Conservation (phyloP, 768 basidiomycete species). For the Trametes meyenii region DNA sequence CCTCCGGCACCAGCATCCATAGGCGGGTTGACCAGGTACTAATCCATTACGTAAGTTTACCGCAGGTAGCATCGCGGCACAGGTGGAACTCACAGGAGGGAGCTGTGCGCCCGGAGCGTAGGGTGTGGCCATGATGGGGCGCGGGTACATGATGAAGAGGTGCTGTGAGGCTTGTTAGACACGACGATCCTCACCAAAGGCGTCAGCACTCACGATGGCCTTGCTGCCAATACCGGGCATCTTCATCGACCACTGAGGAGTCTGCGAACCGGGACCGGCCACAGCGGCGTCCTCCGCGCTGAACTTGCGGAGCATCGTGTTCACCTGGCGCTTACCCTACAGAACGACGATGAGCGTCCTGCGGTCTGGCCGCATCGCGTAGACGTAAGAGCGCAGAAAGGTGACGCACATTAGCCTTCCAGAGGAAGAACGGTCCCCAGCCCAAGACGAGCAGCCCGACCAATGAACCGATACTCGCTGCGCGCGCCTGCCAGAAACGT, state of each 20-base stretch:
- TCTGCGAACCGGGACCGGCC: slow-evolving; percentile 25
- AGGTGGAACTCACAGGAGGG: slow-evolving; percentile 42
- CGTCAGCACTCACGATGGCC: slow-evolving; percentile 36
- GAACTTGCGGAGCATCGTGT: slow-evolving; percentile 43
- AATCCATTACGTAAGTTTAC: neutral
- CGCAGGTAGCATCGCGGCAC: neutral
- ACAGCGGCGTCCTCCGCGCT: slow-evolving; percentile 41
- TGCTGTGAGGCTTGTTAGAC: slow-evolving; percentile 33
- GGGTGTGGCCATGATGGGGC: slow-evolving; percentile 31
- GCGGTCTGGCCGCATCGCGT: neutral
- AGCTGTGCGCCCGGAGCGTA: slow-evolving; percentile 48
- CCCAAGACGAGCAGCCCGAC: slow-evolving; percentile 45
- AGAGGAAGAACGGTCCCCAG: slow-evolving; percentile 44
- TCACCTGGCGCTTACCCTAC: slow-evolving; percentile 49
- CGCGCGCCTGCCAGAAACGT: slow-evolving; percentile 38
- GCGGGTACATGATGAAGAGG: slow-evolving; percentile 44
- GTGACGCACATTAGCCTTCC: slow-evolving; percentile 47
- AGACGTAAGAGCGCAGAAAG: neutral
- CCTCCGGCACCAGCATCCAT: slow-evolving; percentile 34
- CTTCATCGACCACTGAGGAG: slow-evolving; percentile 46
- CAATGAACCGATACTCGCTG: slow-evolving; percentile 39
- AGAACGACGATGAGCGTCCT: neutral
- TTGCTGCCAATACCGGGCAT: slow-evolving; percentile 44
- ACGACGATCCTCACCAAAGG: neutral
- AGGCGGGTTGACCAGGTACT: slow-evolving; percentile 44